A percentile compares a stretch with the other conserved stretches of the same genome.
phyloP scores from a whole-genome alignment of 2,329 filamentous ascomycete species.

The Huntiella moniliformis region DNA sequence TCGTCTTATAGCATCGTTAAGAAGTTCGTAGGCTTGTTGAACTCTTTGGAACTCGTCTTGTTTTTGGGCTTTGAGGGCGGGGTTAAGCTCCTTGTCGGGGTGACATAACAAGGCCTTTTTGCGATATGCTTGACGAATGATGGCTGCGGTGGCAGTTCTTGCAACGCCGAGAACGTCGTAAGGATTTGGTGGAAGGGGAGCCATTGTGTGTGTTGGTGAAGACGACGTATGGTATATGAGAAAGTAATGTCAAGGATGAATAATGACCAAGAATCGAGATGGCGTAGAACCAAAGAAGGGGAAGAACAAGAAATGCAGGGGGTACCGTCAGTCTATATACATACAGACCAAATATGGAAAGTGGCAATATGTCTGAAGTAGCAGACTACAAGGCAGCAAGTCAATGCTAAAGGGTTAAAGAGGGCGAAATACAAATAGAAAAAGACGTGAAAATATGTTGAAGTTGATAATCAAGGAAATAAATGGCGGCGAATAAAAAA shows the following conservation, averaged over 20 bases:
- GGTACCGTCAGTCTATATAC: too few species aligned
- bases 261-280: not conserved
- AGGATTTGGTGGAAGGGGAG: constrained; percentile 49
- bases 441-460: too few species aligned
- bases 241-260: not conserved
- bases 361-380: too few species aligned
- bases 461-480: too few species aligned
- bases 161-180: constrained; percentile 60
- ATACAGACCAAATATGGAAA: too few species aligned
- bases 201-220: constrained; percentile 17
- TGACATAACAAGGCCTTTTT: constrained; percentile 80
- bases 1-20: constrained; percentile 58
- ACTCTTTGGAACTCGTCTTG: constrained; percentile 81
- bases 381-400: too few species aligned
- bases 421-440: too few species aligned
- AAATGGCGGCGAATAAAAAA: too few species aligned
- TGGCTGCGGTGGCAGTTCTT: constrained; percentile 47
- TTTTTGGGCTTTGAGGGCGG: constrained; percentile 55
- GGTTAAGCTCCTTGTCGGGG: constrained; percentile 76
- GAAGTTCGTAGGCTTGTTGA: constrained; percentile 79
- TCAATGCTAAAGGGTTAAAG: too few species aligned
- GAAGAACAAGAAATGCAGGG: too few species aligned
- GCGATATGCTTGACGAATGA: constrained; percentile 64
- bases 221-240: not conserved
- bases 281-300: not conserved